Evolutionary conservation across 257 asterid species (phyloP), one percentile per base, ranked within the genome.

Genomic region (Solanum rostratum): DNA sequence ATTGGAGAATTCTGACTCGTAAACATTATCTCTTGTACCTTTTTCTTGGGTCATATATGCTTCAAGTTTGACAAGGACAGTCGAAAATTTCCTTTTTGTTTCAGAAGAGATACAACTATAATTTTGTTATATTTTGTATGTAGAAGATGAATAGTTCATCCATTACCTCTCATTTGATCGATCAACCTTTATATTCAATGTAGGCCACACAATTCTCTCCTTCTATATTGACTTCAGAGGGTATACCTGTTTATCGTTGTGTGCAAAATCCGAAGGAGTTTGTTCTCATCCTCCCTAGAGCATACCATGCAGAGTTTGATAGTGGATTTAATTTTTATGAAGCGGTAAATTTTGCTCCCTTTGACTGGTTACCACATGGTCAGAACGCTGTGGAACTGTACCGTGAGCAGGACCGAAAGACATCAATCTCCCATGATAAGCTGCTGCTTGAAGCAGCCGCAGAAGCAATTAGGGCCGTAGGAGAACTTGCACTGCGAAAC

Each of bases 281-380:
- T 87, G 86, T 95, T 39, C 88, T 95, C 84, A 86, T 87, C 76
- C 92, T 91, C 66, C 98, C 98, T 13, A 95, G 96, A 82, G 98
- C 94, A 70, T 95, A 91, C 89, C 94, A 91, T 88, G 87, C 94
- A 60, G 92, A 87, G 82, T 88, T 94, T 82, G 89, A 93, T 86
- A 90, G 94, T 86, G 98, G 98, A 85, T 96, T 95, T 86, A 93
- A 90, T 88, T 93, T 95, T 93, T 87, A 93, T 2, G 98, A 96
- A 84, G 29, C 92, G 15, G 93, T 88, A 30, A 86, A 90, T 90
- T 91, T 96, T 84, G 98, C 98, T 87, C 97, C 98, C 63, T 84
- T 92, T 79, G 96, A 96, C 85, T 96, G 98, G 98, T 86, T 96
- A 83, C 92, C 95, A 62, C 91, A 89, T 88, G 98, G 98, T 83